Conservation (phyloP, 2,329 filamentous ascomycete species). For the Plectosphaerella sp. region DNA sequence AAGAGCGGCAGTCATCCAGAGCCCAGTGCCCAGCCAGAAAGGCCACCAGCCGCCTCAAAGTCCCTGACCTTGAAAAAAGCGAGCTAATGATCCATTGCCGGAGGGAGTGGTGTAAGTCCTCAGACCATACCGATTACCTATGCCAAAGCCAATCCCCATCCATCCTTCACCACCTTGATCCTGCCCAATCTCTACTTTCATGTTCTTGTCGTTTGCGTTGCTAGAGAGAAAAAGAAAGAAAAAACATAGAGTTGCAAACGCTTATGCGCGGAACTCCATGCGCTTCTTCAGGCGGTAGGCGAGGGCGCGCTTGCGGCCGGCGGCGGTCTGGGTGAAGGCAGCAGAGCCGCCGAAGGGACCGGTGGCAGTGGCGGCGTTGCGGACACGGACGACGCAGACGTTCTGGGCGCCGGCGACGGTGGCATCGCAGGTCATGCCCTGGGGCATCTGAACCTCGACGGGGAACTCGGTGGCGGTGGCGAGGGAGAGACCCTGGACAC, state of each 20-base stretch:
- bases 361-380: conserved; percentile 52
- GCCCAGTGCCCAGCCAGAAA: neutral
- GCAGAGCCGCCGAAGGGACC: conserved; percentile 65
- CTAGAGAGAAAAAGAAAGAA: too few relatives aligned
- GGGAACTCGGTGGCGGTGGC: conserved; percentile 61
- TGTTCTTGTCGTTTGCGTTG: too few relatives aligned
- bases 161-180: neutral
- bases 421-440: conserved; percentile 63
- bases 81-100: neutral
- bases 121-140: too few relatives aligned
- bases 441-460: conserved; percentile 60
- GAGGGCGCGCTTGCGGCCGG: conserved; percentile 57
- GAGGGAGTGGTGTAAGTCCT: neutral
- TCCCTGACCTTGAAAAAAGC: neutral
- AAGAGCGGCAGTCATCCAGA: neutral
- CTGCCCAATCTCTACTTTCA: too few relatives aligned
- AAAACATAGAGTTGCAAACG: neutral
- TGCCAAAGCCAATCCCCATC: neutral
- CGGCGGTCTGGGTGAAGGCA: conserved; percentile 58
- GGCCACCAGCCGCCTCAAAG: neutral
- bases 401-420: conserved; percentile 53
- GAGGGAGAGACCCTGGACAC: conserved; percentile 50
- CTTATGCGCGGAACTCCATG: conserved; percentile 23
- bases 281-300: conserved; percentile 43
- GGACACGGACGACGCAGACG: conserved; percentile 62